A percentile compares a stretch with the other conserved stretches of the same genome.
Conservation (phyloP, 2,329 filamentous ascomycete genomes). For the Stromatinia cepivora region DNA sequence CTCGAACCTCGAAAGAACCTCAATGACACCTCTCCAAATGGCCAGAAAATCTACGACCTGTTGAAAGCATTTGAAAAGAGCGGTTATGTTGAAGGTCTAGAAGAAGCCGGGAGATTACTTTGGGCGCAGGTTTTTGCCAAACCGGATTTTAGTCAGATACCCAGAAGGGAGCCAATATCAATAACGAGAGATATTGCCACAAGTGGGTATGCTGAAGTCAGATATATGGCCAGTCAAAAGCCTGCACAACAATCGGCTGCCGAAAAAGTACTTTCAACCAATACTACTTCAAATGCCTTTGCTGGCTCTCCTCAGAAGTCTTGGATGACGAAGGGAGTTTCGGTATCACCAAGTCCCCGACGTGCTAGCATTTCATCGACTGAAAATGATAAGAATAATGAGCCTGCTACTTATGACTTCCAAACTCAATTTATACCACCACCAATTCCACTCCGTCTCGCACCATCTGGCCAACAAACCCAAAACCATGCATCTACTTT, state of each 20-base stretch:
- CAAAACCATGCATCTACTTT: neutral
- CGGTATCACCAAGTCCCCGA: conserved; percentile 1
- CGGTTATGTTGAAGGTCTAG: conserved; percentile 19
- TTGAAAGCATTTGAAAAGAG: conserved; percentile 20
- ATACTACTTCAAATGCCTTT: conserved; percentile 1
- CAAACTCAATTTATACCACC: neutral
- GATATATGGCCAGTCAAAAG: neutral
- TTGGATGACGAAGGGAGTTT: neutral
- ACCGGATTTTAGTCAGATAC: neutral
- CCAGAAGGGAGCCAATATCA: neutral
- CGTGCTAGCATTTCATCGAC: neutral
- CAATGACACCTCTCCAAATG: conserved; percentile 21
- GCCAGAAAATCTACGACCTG: conserved; percentile 17
- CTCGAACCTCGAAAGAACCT: conserved; percentile 5
- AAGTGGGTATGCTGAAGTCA: neutral
- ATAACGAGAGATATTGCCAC: neutral
- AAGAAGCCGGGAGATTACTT: conserved; percentile 26
- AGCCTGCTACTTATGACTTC: neutral
- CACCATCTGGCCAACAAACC: neutral
- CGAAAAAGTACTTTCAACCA: neutral
- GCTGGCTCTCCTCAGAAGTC: conserved; percentile 1
- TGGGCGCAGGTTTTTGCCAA: conserved; percentile 19
- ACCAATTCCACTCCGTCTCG: neutral
- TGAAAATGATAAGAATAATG: neutral
- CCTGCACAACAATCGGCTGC: neutral